Percentiles rank a stretch among this genome's conserved stretches.
Evolutionary conservation across 2,329 filamentous ascomycete species (phyloP).

Genomic region (Endocalyx cinctus): DNA sequence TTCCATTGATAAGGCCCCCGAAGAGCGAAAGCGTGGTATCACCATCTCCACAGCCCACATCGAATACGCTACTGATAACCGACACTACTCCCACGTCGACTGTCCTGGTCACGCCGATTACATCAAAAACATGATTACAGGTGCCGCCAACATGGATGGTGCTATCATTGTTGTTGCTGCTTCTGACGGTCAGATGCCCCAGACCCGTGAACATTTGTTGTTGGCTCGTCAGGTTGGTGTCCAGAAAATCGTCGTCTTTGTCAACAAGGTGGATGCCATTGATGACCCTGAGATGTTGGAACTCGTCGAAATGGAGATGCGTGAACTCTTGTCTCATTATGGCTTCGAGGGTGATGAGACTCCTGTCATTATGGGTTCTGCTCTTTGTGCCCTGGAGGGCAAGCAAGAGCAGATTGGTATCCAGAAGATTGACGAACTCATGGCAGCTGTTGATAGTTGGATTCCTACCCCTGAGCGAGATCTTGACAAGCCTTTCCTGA

Average conservation of each 20-base stretch:
- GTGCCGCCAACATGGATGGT: conserved; percentile 98
- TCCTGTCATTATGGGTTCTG: conserved; percentile 94
- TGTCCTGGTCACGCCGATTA: conserved; percentile 99
- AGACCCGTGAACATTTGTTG: conserved; percentile 96
- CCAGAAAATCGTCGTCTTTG: conserved; percentile 96
- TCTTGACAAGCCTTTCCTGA: conserved; percentile 97
- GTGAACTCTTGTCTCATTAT: conserved; percentile 86
- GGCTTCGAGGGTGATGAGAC: conserved; percentile 98
- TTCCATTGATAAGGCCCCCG: conserved; percentile 96
- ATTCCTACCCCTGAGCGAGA: conserved; percentile 94
- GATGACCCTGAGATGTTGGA: conserved; percentile 99
- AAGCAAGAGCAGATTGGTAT: conserved; percentile 82
- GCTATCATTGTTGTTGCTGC: conserved; percentile 98
- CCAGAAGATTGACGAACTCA: conserved; percentile 84
- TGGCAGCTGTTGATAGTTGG: conserved; percentile 87
- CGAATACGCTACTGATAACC: conserved; percentile 89
- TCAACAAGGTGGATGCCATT: conserved; percentile 98
- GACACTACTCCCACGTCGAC: conserved; percentile 99
- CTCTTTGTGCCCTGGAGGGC: conserved; percentile 86
- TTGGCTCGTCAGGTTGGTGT: conserved; percentile 98
- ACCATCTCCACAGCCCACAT: conserved; percentile 98
- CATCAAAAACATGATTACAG: conserved; percentile 99
- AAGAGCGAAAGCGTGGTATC: conserved; percentile 99
- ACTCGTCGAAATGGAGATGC: conserved; percentile 99
- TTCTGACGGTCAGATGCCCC: conserved; percentile 98